Evolutionary conservation across 225 moss, liverwort and hornwort species (phyloP), one percentile per base, ranked within the genome.

Genomic region (Thuidium tamariscinum): DNA sequence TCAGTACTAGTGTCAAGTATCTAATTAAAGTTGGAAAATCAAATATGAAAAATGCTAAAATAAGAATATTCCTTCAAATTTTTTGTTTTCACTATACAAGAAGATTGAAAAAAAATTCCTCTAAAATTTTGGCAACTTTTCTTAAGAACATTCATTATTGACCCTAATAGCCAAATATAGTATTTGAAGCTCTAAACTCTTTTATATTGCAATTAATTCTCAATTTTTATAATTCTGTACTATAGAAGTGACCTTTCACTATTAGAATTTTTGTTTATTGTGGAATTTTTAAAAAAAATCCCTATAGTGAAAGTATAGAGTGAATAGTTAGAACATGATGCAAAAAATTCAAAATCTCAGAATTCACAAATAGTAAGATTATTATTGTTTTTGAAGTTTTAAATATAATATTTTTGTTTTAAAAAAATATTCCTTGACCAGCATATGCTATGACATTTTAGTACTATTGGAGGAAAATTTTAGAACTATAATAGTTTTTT

Each of bases 161-260:
- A 25, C 0, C 4, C 8, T 25, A 39, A 25, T 68, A 68, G 7
- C 2, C 1, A 0, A 16, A 1, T 26, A 11, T 1, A 20, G 1
- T 44, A 26, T 17, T 10, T 71, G 5, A 10, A 6, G 5, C 29
- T 46, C 44, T 1, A 1, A 39, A 26, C 1, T 26, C 26, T 16
- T 23, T 26, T 26, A 15, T 42, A 9, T 26, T 70, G 16, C 16
- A 68, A 68, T 25, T 13, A 13, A 39, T 13, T 23, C 13, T 41
- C 3, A 26, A 27, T 8, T 15, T n/a, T 9, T 41, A 41, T 41
- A 41, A 4, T 69, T 25, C 25, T 5, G 5, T 26, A 2, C 25
- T 69, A 8, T 23, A 69, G 2, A 26, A 0, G 25, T 69, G 4
- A 26, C 1, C 5, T 26, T 68, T 15, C 2, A 8, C 9, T 70